Percentiles rank a stretch among this genome's conserved stretches.
Conservation (phyloP, 108 stramenopile species). For the Discostella pseudostelligera region DNA sequence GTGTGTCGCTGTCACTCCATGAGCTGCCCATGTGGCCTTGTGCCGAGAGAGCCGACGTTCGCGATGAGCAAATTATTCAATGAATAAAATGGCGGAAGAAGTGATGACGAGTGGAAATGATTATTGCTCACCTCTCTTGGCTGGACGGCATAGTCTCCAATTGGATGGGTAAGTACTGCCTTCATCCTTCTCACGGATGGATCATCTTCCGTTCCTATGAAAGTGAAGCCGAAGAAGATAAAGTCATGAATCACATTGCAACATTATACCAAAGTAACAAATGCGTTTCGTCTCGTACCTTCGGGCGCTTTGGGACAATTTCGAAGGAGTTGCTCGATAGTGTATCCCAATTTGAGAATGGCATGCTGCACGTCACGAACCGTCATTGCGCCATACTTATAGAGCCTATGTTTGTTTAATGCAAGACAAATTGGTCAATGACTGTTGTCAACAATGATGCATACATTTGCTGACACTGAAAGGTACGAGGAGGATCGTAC, state of each 20-base stretch:
- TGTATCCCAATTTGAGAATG: slow-evolving; percentile 29
- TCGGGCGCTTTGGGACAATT: slow-evolving; percentile 41
- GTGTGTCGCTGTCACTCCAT: slow-evolving; percentile 20
- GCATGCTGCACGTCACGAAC: slow-evolving; percentile 48
- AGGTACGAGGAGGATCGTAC: background rate
- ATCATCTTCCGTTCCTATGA: slow-evolving; percentile 6
- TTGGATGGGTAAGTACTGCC: slow-evolving; percentile 16
- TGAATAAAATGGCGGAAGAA: too few relatives aligned
- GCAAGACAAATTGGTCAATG: background rate
- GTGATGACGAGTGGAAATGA: too few relatives aligned
- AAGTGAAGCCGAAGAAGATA: background rate
- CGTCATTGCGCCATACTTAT: slow-evolving; percentile 38
- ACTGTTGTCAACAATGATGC: too few relatives aligned
- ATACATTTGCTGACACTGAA: too few relatives aligned
- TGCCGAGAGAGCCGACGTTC: too few relatives aligned
- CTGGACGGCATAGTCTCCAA: slow-evolving; percentile 25
- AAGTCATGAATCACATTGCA: too few relatives aligned
- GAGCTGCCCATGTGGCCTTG: slow-evolving; percentile 10
- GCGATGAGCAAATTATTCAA: too few relatives aligned
- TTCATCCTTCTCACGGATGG: slow-evolving; percentile 11
- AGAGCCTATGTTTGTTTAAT: slow-evolving; percentile 8
- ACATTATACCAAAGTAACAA: too few relatives aligned
- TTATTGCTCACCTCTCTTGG: background rate
- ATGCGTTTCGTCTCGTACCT: background rate
- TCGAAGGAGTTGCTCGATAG: slow-evolving; percentile 24